Evolutionary conservation across 2,329 filamentous ascomycete species (phyloP), one percentile per base, ranked within the genome.

Genomic region (Rhynchosporium graminicola): DNA sequence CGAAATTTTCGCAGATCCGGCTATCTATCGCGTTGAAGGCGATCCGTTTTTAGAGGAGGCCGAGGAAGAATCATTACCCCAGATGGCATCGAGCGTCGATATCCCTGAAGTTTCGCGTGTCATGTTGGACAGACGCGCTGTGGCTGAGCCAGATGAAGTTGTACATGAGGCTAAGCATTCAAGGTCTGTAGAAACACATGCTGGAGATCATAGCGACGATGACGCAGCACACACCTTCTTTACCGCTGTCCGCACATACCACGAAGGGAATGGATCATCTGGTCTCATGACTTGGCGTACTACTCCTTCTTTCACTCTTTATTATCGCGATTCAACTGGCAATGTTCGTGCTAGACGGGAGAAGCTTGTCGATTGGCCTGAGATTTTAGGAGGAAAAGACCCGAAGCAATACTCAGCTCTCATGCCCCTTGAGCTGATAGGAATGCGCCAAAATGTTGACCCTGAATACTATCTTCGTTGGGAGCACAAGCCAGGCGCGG

Each of bases 291-390:
- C 29, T 12, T 46, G 52, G 12, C 48, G 72, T 43, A 60, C 67
- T 26, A 70, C 70, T 5, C 67, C 72, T 33, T 74, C 74, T 3
- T 75, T 76, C 42, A 76, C 73, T 2, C 60, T 76, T 1, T 76
- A 69, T 57, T 65, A 68, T 8, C 31, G 52, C 31, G 51, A 60
- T 6, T 40, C 47, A 10, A 55, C 70, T 45, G 68, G 68, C 12
- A 38, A 63, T 7, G 50, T 71, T 38, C 56, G 57, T 62, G 71
- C 69, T 46, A 67, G 60, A 57, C 65, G 74, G 33, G 69, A 70
- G 56, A 65, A 71, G 4, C 61, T 74, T 15, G 51, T 65, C 5
- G 63, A 61, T 45, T 76, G 73, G 74, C 73, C 72, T 36, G 72
- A 73, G 57, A 57, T 73, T 10, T 33, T 54, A 42, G 48, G 36